A percentile compares a stretch with the other conserved stretches of the same genome.
phyloP scores from a whole-genome alignment of 495 filamentous ascomycete genomes.

The Parathielavia hyrcaniae region DNA sequence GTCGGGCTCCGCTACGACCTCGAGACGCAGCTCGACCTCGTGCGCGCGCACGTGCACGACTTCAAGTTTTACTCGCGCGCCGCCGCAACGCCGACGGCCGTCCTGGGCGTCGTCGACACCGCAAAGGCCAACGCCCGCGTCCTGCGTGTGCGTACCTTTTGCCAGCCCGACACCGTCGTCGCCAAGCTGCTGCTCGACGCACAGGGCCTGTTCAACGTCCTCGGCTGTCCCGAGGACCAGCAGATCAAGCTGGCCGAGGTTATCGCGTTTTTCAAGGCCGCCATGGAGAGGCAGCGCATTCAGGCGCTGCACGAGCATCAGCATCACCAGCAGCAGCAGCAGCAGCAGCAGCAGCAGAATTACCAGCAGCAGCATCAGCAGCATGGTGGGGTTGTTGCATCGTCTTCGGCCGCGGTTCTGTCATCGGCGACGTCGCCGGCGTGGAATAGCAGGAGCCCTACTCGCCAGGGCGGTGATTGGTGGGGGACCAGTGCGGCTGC shows the following conservation, averaged over 20 bases:
- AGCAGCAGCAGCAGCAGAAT: constrained; percentile 3
- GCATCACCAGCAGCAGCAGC: constrained; percentile 1
- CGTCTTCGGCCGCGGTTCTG: not conserved
- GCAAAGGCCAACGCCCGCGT: constrained; percentile 37
- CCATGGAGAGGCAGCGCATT: constrained; percentile 29
- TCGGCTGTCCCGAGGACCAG: constrained; percentile 30
- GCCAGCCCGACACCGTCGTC: constrained; percentile 44
- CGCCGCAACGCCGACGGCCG: constrained; percentile 19
- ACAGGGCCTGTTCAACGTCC: constrained; percentile 34
- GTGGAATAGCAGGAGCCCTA: constrained; percentile 3
- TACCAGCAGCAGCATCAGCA: not conserved
- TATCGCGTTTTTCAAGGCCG: constrained; percentile 34
- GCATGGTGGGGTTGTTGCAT: too few relatives aligned
- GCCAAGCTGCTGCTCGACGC: constrained; percentile 43
- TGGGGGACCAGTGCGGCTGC: constrained; percentile 5
- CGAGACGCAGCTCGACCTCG: constrained; percentile 45
- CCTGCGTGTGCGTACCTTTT: constrained; percentile 40
- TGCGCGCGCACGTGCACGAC: constrained; percentile 33
- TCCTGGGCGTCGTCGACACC: constrained; percentile 36
- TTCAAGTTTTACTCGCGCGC: constrained; percentile 42
- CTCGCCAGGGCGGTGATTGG: not conserved
- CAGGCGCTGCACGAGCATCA: not conserved
- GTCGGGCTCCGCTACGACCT: constrained; percentile 44
- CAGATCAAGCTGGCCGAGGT: constrained; percentile 37
- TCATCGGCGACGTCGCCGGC: not conserved